Evolutionary conservation across 1,139 yeast species (phyloP), one percentile per base, ranked within the genome.

Genomic region (Blastobotrys illinoisensis): DNA sequence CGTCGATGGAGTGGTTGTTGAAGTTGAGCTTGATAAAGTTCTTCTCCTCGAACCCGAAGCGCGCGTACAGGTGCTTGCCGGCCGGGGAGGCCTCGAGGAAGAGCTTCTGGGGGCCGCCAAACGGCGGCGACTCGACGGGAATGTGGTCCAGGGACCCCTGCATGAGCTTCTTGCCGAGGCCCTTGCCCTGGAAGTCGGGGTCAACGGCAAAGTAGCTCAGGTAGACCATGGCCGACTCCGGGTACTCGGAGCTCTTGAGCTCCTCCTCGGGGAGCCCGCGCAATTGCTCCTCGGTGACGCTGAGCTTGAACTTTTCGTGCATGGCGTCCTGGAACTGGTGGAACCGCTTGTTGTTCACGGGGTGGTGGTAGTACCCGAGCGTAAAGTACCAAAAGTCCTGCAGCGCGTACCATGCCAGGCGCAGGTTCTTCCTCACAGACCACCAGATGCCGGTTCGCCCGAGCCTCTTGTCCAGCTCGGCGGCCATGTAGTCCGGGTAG

Each of bases 91-190:
- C 56, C 43, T 53, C 56, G 43, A 53, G 46, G 18, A 20, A 50
- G 14, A 50, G 6, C 46, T 53, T 53, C 21, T 53, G 56, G 1
- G 56, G 56, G 14, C 56, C 56, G 13, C 5, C 18, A 32, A 54
- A 54, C 14, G 28, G 47, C 7, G 55, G 55, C 23, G 23, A 44
- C 7, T 20, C n/a, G n/a, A 24, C 13, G 2, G 56, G 54, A 14
- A 50, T 53, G 45, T 11, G n/a, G 21, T 47, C 56, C 43, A 51
- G 47, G 6, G 63, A 66, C 11, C 43, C 23, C n/a, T 56, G 52
- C 53, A 81, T 65, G 32, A 80, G 62, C 5, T 26, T 26, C 2
- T 66, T 48, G 0, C 84, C 85, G 3, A 74, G 51, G 13, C 71
- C 66, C n/a, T 55, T 54, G 13, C 70, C 65, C 56, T 76, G 80